Conservation (phyloP, 1,139 yeast species). For the Saccharomyces hybrid region DNA sequence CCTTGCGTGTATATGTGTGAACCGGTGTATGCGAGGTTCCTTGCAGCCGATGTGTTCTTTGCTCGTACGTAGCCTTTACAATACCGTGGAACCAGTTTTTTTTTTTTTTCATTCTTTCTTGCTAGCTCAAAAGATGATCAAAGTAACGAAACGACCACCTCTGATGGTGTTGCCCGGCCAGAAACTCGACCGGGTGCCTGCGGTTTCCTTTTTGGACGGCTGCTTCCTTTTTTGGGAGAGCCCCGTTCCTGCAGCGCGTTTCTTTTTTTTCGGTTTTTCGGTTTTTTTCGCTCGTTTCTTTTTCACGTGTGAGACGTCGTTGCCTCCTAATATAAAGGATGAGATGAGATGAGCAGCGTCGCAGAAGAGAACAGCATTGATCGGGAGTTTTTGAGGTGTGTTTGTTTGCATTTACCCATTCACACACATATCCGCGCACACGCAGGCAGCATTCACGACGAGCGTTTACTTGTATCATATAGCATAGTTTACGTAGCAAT, state of each 20-base stretch:
- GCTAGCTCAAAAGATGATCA: background rate
- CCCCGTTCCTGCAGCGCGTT: conserved; percentile 2
- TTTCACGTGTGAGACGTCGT: background rate
- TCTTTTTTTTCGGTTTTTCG: background rate
- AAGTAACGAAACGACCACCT: background rate
- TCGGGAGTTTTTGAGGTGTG: background rate
- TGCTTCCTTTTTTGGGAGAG: background rate
- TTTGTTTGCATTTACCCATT: background rate
- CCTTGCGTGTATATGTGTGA: background rate
- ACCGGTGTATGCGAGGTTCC: background rate
- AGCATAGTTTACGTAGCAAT: background rate
- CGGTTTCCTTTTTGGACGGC: background rate
- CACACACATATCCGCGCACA: background rate
- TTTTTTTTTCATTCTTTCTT: background rate
- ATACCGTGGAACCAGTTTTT: background rate
- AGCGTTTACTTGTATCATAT: conserved; percentile 1
- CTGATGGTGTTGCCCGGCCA: background rate
- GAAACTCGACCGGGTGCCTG: background rate
- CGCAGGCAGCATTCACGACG: background rate
- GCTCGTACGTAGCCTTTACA: background rate
- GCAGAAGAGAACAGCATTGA: background rate
- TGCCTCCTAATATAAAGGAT: conserved; percentile 1
- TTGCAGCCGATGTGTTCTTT: background rate
- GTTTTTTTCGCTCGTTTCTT: conserved; percentile 1
- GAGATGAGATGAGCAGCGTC: background rate